phyloP scores from a whole-genome alignment of 441 rosid species.

The Adansonia gregorii region DNA sequence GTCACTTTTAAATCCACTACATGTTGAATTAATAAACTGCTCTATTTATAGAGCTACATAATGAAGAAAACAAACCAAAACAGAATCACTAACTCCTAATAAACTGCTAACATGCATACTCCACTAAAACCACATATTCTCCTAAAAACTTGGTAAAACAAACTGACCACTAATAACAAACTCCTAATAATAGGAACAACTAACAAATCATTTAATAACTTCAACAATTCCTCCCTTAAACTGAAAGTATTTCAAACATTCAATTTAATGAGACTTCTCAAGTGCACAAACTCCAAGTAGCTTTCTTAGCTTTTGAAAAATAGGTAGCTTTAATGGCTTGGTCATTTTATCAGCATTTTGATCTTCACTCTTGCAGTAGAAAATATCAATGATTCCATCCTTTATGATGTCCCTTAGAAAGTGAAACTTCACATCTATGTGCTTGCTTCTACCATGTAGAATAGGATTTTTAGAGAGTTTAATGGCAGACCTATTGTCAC shows the following conservation, averaged over 20 bases:
- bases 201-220: too few relatives aligned
- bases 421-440: not conserved
- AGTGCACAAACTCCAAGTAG: not conserved
- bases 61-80: too few relatives aligned
- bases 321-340: not conserved
- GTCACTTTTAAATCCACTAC: too few relatives aligned
- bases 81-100: too few relatives aligned
- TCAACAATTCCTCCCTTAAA: not conserved
- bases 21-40: too few relatives aligned
- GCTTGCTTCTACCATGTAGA: not conserved
- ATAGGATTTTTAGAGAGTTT: not conserved
- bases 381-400: not conserved
- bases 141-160: too few relatives aligned
- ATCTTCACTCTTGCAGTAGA: not conserved
- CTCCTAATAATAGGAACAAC: too few relatives aligned
- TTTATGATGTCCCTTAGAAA: not conserved
- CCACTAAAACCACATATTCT: too few relatives aligned
- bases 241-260: not conserved
- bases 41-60: too few relatives aligned
- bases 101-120: too few relatives aligned
- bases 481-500: not conserved
- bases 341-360: not conserved
- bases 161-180: too few relatives aligned
- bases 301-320: too few relatives aligned
- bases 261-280: not conserved